phyloP scores from a whole-genome alignment of 225 moss, liverwort and hornwort genomes.

The Polytrichum commune region DNA sequence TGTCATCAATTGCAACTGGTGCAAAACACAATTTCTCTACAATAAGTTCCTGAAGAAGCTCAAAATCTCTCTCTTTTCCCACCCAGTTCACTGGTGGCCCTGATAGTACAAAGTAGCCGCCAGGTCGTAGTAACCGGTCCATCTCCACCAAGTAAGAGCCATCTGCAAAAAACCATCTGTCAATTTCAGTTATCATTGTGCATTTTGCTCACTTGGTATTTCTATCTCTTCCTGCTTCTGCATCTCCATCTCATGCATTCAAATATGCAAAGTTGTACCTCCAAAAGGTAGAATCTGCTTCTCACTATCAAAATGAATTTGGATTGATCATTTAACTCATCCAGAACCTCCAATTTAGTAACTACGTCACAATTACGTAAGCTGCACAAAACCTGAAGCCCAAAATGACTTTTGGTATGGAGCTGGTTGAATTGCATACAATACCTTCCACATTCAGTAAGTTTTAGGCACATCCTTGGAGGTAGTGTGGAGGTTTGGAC shows the following conservation, averaged over 20 bases:
- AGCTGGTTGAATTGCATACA: too few species aligned
- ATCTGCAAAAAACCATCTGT: conserved; percentile 36
- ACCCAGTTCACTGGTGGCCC: conserved; percentile 50
- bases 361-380: too few species aligned
- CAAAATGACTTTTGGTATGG: too few species aligned
- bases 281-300: too few species aligned
- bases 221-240: background rate
- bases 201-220: background rate
- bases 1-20: conserved; percentile 18
- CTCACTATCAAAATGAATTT: too few species aligned
- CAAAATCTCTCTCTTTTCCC: conserved; percentile 54
- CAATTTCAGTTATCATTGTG: conserved; percentile 8
- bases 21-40: conserved; percentile 41
- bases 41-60: conserved; percentile 37
- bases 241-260: background rate
- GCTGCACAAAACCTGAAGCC: too few species aligned
- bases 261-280: too few species aligned
- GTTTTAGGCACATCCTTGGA: too few species aligned
- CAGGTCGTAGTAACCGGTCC: conserved; percentile 55
- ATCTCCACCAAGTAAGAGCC: conserved; percentile 51
- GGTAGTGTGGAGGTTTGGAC: too few species aligned
- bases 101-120: conserved; percentile 51
- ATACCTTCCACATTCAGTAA: too few species aligned
- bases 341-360: too few species aligned
- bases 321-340: too few species aligned